A percentile compares a stretch with the other conserved stretches of the same genome.
phyloP scores from a whole-genome alignment of 2,329 filamentous ascomycete genomes.

The Penicillium janthinellum region DNA sequence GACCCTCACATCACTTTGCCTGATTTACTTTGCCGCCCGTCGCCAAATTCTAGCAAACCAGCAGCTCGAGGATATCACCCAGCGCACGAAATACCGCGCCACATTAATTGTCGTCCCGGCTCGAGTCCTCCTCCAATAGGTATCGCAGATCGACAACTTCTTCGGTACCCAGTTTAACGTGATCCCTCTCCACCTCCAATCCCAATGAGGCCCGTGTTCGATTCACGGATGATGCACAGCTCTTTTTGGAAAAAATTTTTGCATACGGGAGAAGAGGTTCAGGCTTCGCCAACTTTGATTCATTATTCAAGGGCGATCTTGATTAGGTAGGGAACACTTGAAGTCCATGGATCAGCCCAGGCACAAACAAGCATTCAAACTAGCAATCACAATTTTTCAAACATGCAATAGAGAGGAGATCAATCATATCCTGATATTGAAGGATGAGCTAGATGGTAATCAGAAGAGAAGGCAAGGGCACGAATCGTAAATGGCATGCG shows the following conservation, averaged over 20 bases:
- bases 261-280: background rate
- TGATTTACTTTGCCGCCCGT: too few relatives aligned
- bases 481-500: background rate
- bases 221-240: slow-evolving; percentile 49
- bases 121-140: too few relatives aligned
- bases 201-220: slow-evolving; percentile 51
- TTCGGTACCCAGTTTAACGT: too few relatives aligned
- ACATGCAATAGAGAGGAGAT: background rate
- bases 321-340: background rate
- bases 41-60: too few relatives aligned
- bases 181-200: too few relatives aligned
- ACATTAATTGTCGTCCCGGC: too few relatives aligned
- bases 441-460: background rate
- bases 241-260: background rate
- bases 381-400: background rate
- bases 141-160: too few relatives aligned
- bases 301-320: background rate
- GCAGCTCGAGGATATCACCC: too few relatives aligned
- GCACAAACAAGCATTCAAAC: background rate
- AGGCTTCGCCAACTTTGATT: background rate
- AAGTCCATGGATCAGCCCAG: background rate
- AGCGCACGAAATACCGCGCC: too few relatives aligned
- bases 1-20: too few relatives aligned
- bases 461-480: background rate
- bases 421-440: background rate